Percentiles rank a stretch among this genome's conserved stretches.
Conservation (phyloP, 192 early-diverging fungal genomes). For the Helicostylum pulchrum region DNA sequence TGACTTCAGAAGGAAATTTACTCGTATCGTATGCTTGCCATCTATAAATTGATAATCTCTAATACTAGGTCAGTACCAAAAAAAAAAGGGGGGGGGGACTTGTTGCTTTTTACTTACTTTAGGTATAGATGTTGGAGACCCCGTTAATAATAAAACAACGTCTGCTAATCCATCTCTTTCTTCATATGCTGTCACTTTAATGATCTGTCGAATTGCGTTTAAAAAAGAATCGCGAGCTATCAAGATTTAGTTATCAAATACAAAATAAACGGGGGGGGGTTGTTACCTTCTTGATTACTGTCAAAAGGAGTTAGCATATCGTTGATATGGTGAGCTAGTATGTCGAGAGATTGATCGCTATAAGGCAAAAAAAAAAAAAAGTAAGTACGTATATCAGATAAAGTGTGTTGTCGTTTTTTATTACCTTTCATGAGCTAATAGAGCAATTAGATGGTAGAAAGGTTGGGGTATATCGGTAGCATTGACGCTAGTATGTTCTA, state of each 20-base stretch:
- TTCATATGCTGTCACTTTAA: neutral
- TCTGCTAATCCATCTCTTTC: slow-evolving; percentile 12
- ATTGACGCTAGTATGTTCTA: neutral
- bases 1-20: slow-evolving; percentile 43
- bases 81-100: no score
- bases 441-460: slow-evolving; percentile 9
- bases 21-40: slow-evolving; percentile 29
- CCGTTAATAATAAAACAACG: neutral
- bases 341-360: no score
- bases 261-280: no score
- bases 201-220: neutral
- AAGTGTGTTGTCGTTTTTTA: no score
- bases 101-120: slow-evolving; percentile 1
- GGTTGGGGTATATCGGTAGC: slow-evolving; percentile 6
- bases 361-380: no score
- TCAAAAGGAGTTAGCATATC: slow-evolving; percentile 22
- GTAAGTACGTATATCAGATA: no score
- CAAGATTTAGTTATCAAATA: no score
- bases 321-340: neutral
- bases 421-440: slow-evolving; percentile 16
- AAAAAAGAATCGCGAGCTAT: no score
- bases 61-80: neutral
- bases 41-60: slow-evolving; percentile 29
- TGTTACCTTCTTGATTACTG: slow-evolving; percentile 21
- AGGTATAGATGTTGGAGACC: slow-evolving; percentile 5